Percentiles rank a stretch among this genome's conserved stretches.
Conservation (phyloP, 140 eudicot species). For the Anethum foeniculum region DNA sequence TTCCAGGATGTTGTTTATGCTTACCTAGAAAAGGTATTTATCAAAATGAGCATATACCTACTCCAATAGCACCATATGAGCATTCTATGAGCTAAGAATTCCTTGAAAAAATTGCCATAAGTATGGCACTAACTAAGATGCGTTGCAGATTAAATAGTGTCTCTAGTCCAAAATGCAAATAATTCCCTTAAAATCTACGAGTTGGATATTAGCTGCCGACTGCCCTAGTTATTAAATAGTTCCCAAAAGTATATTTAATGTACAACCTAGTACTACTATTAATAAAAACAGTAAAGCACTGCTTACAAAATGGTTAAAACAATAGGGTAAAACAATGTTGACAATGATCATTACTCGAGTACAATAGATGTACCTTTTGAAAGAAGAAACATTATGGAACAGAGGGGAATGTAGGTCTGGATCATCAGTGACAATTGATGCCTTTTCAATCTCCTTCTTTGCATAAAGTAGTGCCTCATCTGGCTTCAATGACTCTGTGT, state of each 20-base stretch:
- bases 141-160: neutral
- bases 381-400: slow-evolving; percentile 62
- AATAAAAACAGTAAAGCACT: neutral
- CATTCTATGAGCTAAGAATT: neutral
- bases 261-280: neutral
- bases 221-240: neutral
- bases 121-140: neutral
- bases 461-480: slow-evolving; percentile 73
- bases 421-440: slow-evolving; percentile 37
- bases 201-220: neutral
- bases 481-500: slow-evolving; percentile 46
- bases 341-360: slow-evolving; percentile 3
- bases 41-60: neutral
- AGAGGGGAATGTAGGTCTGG: slow-evolving; percentile 70
- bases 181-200: neutral
- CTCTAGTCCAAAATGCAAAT: neutral
- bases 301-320: neutral
- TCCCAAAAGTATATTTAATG: neutral
- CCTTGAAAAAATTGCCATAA: neutral
- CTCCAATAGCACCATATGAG: neutral
- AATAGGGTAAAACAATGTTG: neutral
- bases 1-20: neutral
- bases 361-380: slow-evolving; percentile 51
- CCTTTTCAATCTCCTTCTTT: slow-evolving; percentile 52
- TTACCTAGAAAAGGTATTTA: neutral